A percentile compares a stretch with the other conserved stretches of the same genome.
phyloP scores from a whole-genome alignment of 1,284 basidiomycete species.

The Tetrapyrgos nigripes region DNA sequence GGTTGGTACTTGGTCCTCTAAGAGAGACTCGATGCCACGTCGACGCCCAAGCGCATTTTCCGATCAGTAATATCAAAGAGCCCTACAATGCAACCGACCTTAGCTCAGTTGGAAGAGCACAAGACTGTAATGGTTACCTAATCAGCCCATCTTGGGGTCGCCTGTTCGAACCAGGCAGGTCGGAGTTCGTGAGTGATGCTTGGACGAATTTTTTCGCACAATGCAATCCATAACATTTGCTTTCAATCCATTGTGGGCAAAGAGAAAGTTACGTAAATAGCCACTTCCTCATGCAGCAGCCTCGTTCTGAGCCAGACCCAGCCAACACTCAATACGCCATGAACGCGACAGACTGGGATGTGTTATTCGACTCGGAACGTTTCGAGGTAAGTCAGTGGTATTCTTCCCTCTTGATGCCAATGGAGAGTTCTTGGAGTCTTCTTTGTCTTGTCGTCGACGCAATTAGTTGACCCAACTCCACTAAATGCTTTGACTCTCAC shows the following conservation, averaged over 20 bases:
- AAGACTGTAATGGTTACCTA: not conserved
- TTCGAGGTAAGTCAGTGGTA: not conserved
- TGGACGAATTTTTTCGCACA: too few species aligned
- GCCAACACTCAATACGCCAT: not conserved
- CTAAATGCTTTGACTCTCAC: not conserved
- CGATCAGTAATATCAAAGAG: too few species aligned
- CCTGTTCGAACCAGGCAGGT: slow-evolving; percentile 22
- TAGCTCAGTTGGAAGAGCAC: slow-evolving; percentile 6
- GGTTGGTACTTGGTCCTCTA: too few species aligned
- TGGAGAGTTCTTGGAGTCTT: not conserved
- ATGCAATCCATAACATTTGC: too few species aligned
- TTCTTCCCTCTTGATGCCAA: not conserved
- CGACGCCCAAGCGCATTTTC: too few species aligned
- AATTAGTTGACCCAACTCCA: not conserved
- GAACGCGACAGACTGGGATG: not conserved
- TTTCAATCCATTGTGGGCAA: too few species aligned
- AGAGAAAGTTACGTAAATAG: too few species aligned
- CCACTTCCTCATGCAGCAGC: too few species aligned
- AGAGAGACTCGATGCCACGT: too few species aligned
- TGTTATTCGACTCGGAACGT: not conserved
- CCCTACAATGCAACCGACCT: not conserved
- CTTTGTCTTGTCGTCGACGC: not conserved
- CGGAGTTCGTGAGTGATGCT: slow-evolving; percentile 1
- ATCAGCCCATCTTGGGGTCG: slow-evolving; percentile 14
- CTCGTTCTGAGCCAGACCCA: too few species aligned